Conservation (phyloP, 2,329 filamentous ascomycete genomes). For the Pestalotiopsis sp. region DNA sequence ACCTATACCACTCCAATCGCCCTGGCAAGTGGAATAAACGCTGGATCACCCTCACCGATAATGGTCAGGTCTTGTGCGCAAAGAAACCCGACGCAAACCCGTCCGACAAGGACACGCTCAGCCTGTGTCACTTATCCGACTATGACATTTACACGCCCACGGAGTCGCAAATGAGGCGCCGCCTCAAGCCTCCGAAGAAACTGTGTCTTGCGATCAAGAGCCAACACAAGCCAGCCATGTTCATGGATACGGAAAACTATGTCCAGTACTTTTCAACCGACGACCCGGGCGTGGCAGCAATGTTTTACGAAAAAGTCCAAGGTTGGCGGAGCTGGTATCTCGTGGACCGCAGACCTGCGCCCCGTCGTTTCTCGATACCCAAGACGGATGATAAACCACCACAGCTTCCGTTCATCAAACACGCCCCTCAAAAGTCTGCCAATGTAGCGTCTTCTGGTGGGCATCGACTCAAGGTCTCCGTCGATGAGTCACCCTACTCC, state of each 20-base stretch:
- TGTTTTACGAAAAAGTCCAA: conserved; percentile 74
- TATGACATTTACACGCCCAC: conserved; percentile 89
- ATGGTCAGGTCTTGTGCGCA: conserved; percentile 72
- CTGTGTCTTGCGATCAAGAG: conserved; percentile 89
- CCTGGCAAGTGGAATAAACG: conserved; percentile 89
- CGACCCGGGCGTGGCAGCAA: conserved; percentile 66
- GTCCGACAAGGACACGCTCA: conserved; percentile 66
- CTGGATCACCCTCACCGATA: conserved; percentile 71
- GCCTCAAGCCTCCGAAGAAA: conserved; percentile 82
- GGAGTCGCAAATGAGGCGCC: conserved; percentile 65
- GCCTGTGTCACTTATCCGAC: conserved; percentile 84
- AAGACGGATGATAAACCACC: conserved; percentile 30
- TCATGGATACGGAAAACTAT: conserved; percentile 80
- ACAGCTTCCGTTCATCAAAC: conserved; percentile 28
- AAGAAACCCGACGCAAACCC: conserved; percentile 68
- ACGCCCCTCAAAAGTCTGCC: conserved; percentile 31
- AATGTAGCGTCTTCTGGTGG: conserved; percentile 33
- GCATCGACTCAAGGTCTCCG: conserved; percentile 41
- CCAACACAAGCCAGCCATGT: conserved; percentile 85
- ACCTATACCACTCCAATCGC: conserved; percentile 79
- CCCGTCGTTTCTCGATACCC: conserved; percentile 28
- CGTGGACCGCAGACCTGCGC: conserved; percentile 63
- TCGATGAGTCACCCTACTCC: conserved; percentile 58
- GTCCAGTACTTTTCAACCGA: conserved; percentile 91
- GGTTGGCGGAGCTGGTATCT: conserved; percentile 92